phyloP scores from a whole-genome alignment of 169 alveolate species.

The Plasmodium adleri region DNA sequence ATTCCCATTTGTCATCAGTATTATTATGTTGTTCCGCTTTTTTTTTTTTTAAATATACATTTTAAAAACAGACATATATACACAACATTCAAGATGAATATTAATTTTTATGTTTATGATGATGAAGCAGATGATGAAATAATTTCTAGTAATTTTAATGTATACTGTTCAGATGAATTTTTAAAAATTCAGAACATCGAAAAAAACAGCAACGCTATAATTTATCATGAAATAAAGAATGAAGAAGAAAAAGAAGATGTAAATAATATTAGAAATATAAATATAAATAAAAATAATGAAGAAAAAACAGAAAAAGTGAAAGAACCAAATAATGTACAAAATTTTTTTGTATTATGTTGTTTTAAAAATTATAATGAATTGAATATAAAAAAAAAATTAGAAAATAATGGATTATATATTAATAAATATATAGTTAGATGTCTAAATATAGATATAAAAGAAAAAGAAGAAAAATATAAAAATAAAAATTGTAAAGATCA shows the following conservation, averaged over 20 bases:
- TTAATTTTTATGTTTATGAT: conserved; percentile 38
- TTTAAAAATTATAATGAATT: conserved; percentile 19
- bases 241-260: not conserved
- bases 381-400: conserved; percentile 10
- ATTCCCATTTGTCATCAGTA: not conserved
- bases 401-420: conserved; percentile 36
- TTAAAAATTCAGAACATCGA: conserved; percentile 23
- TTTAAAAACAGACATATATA: not conserved
- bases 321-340: not conserved
- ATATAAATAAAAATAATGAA: not conserved
- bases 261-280: not conserved
- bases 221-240: conserved; percentile 7
- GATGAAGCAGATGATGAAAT: conserved; percentile 50
- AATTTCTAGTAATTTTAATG: conserved; percentile 53
- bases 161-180: conserved; percentile 47
- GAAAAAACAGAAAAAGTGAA: not conserved
- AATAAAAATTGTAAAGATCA: not conserved
- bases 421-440: conserved; percentile 32
- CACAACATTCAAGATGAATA: conserved; percentile 16
- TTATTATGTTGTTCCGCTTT: not conserved
- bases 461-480: not conserved
- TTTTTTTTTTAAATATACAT: no score
- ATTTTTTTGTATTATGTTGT: conserved; percentile 44
- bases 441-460: conserved; percentile 25
- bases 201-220: conserved; percentile 46